These are phyloP conservation scores for Trichosporon inkin DNA, from an alignment of 1,284 basidiomycete species.

Conservation along the genomic window DNA sequence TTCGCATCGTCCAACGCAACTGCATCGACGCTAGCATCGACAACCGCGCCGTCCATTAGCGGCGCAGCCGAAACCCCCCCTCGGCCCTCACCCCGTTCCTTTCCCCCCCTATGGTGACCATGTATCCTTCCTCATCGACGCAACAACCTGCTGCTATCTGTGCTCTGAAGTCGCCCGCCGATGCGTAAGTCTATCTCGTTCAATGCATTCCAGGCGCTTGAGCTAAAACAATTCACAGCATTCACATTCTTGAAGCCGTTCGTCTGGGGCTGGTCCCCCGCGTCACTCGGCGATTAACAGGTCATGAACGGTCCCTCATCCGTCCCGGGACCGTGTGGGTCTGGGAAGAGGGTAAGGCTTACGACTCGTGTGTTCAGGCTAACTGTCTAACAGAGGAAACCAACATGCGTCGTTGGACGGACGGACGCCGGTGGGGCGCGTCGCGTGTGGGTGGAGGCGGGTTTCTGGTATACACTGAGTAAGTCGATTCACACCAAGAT, in stretches of 20 bases:
- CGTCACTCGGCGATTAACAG: conserved; percentile 84
- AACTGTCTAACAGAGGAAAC: conserved; percentile 38
- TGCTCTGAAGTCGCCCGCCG: conserved; percentile 44
- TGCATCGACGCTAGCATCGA: neutral
- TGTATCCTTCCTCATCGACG: conserved; percentile 41
- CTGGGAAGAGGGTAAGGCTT: conserved; percentile 84
- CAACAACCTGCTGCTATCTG: conserved; percentile 49
- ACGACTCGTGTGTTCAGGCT: neutral
- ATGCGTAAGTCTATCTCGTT: conserved; percentile 41
- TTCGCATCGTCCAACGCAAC: neutral
- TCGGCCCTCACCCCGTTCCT: neutral
- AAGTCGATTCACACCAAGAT: conserved; percentile 16
- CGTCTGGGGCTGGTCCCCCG: conserved; percentile 80
- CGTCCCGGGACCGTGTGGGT: conserved; percentile 90
- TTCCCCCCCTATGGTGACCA: conserved; percentile 16
- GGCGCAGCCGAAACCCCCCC: neutral
- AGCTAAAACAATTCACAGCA: conserved; percentile 24
- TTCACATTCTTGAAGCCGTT: conserved; percentile 90
- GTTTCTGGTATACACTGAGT: conserved; percentile 53
- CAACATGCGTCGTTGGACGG: conserved; percentile 55
- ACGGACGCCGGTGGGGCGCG: conserved; percentile 54
- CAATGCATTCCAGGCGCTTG: conserved; percentile 8
- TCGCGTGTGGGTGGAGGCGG: conserved; percentile 53
- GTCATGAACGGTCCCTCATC: conserved; percentile 86
- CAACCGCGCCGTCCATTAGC: neutral